Evolutionary conservation across 83 land plant species (phyloP), one percentile per base, ranked within the genome.

Genomic region (Picea abies): DNA sequence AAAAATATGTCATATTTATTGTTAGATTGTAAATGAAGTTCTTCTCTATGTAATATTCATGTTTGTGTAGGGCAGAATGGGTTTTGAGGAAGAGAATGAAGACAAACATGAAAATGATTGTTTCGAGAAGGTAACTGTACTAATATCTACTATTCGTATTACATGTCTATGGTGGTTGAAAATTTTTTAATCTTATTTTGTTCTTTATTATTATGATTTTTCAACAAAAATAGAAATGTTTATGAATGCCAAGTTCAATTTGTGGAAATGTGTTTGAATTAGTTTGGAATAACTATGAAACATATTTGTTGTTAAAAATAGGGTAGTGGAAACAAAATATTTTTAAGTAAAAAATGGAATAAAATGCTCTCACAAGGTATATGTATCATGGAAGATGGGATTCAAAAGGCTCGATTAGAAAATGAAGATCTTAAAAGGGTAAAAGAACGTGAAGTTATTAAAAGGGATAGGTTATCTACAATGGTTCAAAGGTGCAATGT

Each of bases 261-360:
- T 37, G n/a, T 37, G 16, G 3, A 70, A 16, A 37, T 37, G 32
- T 70, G 47, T 8, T 37, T 0, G 32, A 4, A 37, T 35, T 10
- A 37, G 20, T 35, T 37, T 5, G 75, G 17, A 29, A 68, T 68
- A 20, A 71, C 39, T 7, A 16, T 4, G 41, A 69, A 70, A 37
- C 22, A 76, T 23, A 1, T 60, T 26, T 60, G 1, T 5, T 6
- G 29, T 32, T 78, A 15, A 0, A n/a, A 19, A 39, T 22, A 25
- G 23, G 22, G 19, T 41, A 78, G 80, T 78, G 63, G 80, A 78
- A 78, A 8, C 60, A 78, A 20, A 78, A 78, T 63, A 63, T 58
- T 1, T 15, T n/a, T 3, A 78, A 78, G 61, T 49, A 4, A 63
- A 78, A 60, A 78, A 56, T 58, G 80, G 80, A 14, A 78, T 63